A percentile compares a stretch with the other conserved stretches of the same genome.
Conservation (phyloP, 1,284 basidiomycete genomes). For the Cerrena zonata region DNA sequence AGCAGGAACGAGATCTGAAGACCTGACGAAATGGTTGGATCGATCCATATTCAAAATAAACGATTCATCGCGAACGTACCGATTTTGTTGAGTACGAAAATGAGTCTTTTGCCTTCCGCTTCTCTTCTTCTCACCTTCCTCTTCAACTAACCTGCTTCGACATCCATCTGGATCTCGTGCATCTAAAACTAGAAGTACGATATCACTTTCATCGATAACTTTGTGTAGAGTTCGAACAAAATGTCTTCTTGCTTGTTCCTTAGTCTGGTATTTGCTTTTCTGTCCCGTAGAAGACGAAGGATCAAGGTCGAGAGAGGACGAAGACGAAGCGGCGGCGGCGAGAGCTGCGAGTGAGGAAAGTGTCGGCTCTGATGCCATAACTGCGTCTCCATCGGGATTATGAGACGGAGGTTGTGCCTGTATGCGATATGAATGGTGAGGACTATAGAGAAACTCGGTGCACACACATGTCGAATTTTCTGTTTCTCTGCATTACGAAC, state of each 20-base stretch:
- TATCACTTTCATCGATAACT: constrained; percentile 90
- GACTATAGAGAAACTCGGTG: neutral
- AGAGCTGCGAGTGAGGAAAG: constrained; percentile 52
- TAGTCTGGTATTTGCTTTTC: constrained; percentile 39
- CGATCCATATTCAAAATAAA: constrained; percentile 12
- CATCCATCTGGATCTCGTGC: constrained; percentile 90
- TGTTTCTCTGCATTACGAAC: constrained; percentile 52
- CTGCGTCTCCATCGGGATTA: constrained; percentile 45
- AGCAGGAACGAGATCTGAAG: constrained; percentile 79
- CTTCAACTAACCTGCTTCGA: constrained; percentile 80
- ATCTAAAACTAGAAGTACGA: constrained; percentile 83
- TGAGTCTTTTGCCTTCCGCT: constrained; percentile 79
- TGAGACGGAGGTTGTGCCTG: constrained; percentile 17
- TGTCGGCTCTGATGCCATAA: constrained; percentile 71
- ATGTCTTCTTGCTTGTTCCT: constrained; percentile 63
- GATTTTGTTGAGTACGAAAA: constrained; percentile 90
- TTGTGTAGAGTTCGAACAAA: constrained; percentile 78
- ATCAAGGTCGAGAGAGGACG: constrained; percentile 23
- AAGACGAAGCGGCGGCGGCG: constrained; percentile 26
- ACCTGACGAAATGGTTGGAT: neutral
- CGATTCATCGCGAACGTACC: constrained; percentile 49
- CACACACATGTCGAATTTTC: constrained; percentile 26
- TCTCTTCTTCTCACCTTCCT: constrained; percentile 83
- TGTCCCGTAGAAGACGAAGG: constrained; percentile 21
- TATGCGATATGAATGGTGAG: neutral